A percentile compares a stretch with the other conserved stretches of the same genome.
Conservation (phyloP, 2,329 filamentous ascomycete species). For the Colletotrichum horii region DNA sequence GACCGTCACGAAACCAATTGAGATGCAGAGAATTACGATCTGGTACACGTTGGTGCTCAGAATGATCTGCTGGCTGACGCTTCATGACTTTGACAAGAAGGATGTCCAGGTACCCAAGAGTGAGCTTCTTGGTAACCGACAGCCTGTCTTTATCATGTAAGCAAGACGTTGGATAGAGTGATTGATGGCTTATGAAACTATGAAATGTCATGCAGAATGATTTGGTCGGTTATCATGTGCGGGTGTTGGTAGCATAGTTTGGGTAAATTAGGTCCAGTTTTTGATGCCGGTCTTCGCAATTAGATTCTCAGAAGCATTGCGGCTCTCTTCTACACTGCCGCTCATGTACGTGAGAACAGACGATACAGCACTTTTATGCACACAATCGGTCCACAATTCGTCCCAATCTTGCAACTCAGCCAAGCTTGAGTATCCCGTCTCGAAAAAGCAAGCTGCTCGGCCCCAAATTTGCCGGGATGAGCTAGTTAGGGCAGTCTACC, state of each 20-base stretch:
- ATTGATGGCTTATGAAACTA: too few species aligned
- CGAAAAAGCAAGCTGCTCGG: neutral
- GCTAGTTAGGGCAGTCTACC: neutral
- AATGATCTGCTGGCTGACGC: constrained; percentile 41
- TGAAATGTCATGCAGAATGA: neutral
- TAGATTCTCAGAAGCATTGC: too few species aligned
- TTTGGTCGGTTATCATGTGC: neutral
- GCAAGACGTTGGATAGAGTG: neutral
- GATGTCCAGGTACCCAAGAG: constrained; percentile 36
- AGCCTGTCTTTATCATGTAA: constrained; percentile 37
- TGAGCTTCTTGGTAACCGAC: constrained; percentile 37
- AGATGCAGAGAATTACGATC: too few species aligned
- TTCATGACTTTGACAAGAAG: constrained; percentile 42
- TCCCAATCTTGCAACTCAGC: neutral
- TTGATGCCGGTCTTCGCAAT: neutral
- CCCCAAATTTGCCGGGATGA: neutral
- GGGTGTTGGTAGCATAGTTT: neutral
- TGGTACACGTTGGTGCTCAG: constrained; percentile 39
- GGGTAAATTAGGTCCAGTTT: neutral
- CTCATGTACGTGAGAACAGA: too few species aligned
- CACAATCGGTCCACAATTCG: neutral
- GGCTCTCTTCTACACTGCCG: too few species aligned
- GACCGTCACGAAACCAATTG: too few species aligned
- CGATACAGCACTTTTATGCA: too few species aligned
- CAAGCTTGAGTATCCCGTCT: neutral